Evolutionary conservation across 768 basidiomycete species (phyloP).

Genomic region (Cystofilobasidium macerans): DNA sequence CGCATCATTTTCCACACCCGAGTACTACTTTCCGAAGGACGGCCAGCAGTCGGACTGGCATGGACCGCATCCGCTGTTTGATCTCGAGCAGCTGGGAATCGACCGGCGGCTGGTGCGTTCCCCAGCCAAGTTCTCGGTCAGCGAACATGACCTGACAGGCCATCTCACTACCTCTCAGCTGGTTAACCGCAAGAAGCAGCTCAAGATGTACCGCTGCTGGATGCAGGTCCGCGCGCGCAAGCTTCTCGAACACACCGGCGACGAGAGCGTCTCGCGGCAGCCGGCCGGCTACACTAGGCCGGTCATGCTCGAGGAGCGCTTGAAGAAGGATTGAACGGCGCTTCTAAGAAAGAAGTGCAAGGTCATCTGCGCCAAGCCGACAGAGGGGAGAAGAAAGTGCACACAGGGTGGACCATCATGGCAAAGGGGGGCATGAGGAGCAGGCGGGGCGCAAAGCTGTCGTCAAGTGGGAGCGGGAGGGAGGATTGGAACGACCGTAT

Average conservation of each 20-base stretch:
- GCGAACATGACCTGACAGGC: background rate
- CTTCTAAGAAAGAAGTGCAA: background rate
- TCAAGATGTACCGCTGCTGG: constrained; percentile 80
- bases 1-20: constrained; percentile 24
- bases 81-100: constrained; percentile 72
- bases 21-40: constrained; percentile 11
- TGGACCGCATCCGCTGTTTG: constrained; percentile 55
- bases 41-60: constrained; percentile 14
- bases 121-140: too few species aligned
- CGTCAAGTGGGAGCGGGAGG: too few species aligned
- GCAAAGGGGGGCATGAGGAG: too few species aligned
- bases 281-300: background rate
- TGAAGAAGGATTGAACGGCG: constrained; percentile 3
- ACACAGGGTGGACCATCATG: too few species aligned
- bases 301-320: background rate
- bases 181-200: constrained; percentile 82
- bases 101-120: constrained; percentile 58
- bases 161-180: constrained; percentile 38
- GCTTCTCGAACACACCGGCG: too few species aligned
- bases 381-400: too few species aligned
- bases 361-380: background rate
- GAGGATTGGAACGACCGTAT: too few species aligned
- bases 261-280: too few species aligned
- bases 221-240: constrained; percentile 39
- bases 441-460: too few species aligned